Percentiles rank a stretch among this genome's conserved stretches.
These are phyloP conservation scores for Salinomyces thailandicus DNA, from an alignment of 2,329 filamentous ascomycete genomes.

Conservation along the genomic window DNA sequence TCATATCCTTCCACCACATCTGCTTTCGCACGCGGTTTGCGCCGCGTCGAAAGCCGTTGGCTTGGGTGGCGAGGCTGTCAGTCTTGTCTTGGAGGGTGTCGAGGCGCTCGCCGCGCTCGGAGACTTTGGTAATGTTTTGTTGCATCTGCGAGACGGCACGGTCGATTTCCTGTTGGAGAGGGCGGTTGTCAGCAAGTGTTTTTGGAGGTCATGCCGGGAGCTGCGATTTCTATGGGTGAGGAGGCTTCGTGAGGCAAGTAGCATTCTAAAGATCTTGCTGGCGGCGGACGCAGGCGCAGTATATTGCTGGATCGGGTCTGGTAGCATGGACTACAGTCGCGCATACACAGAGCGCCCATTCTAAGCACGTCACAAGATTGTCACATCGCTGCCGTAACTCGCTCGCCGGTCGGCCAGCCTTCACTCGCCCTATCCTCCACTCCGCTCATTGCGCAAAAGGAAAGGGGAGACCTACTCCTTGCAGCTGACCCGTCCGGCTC, in stretches of 20 bases:
- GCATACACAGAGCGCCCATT: too few relatives aligned
- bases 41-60: constrained; percentile 89
- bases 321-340: too few relatives aligned
- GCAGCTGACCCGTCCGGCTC: constrained; percentile 2
- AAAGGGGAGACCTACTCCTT: constrained; percentile 1
- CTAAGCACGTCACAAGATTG: too few relatives aligned
- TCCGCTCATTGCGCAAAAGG: background rate
- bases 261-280: too few relatives aligned
- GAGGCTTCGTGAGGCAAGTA: too few relatives aligned
- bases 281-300: too few relatives aligned
- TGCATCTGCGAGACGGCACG: constrained; percentile 91
- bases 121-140: constrained; percentile 95
- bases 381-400: too few relatives aligned
- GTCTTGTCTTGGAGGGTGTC: constrained; percentile 89
- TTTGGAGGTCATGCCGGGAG: too few relatives aligned
- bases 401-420: too few relatives aligned
- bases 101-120: constrained; percentile 79
- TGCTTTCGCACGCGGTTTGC: constrained; percentile 87
- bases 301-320: too few relatives aligned
- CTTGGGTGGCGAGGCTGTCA: constrained; percentile 81
- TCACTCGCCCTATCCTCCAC: background rate
- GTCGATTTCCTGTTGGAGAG: constrained; percentile 97
- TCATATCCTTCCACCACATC: constrained; percentile 99
- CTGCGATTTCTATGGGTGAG: too few relatives aligned
- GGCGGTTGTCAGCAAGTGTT: too few relatives aligned